phyloP scores from a whole-genome alignment of 2,329 filamentous ascomycete species.

The Byssoonygena ceratinophila region DNA sequence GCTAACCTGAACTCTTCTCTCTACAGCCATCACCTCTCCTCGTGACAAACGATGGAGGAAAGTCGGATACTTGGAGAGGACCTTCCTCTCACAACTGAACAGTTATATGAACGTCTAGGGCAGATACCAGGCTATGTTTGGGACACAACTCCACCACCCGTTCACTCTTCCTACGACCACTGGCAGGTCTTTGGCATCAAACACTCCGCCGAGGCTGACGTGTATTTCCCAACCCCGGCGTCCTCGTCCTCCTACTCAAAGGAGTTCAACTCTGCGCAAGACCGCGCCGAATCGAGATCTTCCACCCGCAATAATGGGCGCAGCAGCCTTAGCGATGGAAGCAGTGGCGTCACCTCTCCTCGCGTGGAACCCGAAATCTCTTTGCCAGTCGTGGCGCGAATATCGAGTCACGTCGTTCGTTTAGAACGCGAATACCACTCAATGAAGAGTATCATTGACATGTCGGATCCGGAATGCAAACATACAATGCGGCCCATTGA shows the following conservation, averaged over 20 bases:
- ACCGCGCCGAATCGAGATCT: slow-evolving; percentile 34
- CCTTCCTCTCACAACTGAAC: slow-evolving; percentile 48
- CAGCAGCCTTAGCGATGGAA: slow-evolving; percentile 44
- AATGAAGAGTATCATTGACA: slow-evolving; percentile 58
- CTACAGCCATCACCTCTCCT: neutral
- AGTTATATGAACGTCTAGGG: slow-evolving; percentile 61
- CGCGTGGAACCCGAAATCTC: slow-evolving; percentile 36
- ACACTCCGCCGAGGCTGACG: slow-evolving; percentile 39
- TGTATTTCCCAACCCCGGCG: slow-evolving; percentile 13
- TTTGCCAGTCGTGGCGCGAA: slow-evolving; percentile 63
- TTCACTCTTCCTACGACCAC: slow-evolving; percentile 66
- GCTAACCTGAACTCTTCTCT: neutral
- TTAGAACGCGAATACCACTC: slow-evolving; percentile 84
- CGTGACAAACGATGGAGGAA: slow-evolving; percentile 19
- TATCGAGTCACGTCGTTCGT: slow-evolving; percentile 71
- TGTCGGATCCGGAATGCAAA: slow-evolving; percentile 59
- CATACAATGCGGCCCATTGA: slow-evolving; percentile 77
- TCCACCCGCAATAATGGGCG: slow-evolving; percentile 37
- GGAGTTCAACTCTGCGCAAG: slow-evolving; percentile 35
- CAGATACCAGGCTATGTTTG: slow-evolving; percentile 66
- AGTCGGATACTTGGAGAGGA: slow-evolving; percentile 36
- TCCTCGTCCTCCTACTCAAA: slow-evolving; percentile 39
- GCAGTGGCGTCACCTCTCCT: slow-evolving; percentile 35
- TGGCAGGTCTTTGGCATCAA: slow-evolving; percentile 62
- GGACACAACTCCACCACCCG: slow-evolving; percentile 51